Evolutionary conservation across 1,139 yeast genomes (phyloP), one percentile per base, ranked within the genome.

Genomic region (Kodamaea sp.): DNA sequence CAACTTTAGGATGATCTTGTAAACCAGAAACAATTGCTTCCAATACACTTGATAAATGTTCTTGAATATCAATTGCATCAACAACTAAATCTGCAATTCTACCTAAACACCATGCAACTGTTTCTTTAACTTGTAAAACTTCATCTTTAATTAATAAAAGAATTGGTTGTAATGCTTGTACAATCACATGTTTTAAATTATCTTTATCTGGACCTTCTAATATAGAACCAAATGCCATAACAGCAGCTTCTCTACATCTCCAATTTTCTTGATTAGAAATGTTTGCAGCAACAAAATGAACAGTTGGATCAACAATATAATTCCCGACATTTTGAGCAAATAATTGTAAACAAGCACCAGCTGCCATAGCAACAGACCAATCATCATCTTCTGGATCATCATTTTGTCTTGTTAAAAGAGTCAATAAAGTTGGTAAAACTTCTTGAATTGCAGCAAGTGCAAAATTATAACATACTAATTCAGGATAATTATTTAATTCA

Each of bases 311-410:
- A 32, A 90, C 89, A 37, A 92, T 89, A 50, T 81, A 81, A 57
- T 84, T 81, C 10, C 92, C 94, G 37, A 95, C 85, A 55, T 85
- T 80, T 61, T 86, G 95, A 5, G 98, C 96, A 65, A 87, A 90
- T 46, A 92, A 72, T 66, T 88, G 96, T 56, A 92, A 71, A 65
- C 97, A 94, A 9, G 97, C 92, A 54, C 96, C 98, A 2, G 98
- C 96, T 37, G 98, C 97, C 98, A 92, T 92, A 7, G 97, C 82
- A 34, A 89, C 95, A 41, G 90, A 85, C 98, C 98, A 92, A 54
- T 88, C 95, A 57, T 92, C 98, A 59, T 89, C 97, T 57, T 83
- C 92, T 27, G 86, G 81, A 52, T 86, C 96, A 42, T 87, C 96
- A 58, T 88, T 92, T 62, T 89, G 97, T 60, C 89, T 79, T 9